Percentiles rank a stretch among this genome's conserved stretches.
These are phyloP conservation scores for Tylopilus rubrobrunneus DNA, from an alignment of 768 basidiomycete genomes.

Conservation along the genomic window DNA sequence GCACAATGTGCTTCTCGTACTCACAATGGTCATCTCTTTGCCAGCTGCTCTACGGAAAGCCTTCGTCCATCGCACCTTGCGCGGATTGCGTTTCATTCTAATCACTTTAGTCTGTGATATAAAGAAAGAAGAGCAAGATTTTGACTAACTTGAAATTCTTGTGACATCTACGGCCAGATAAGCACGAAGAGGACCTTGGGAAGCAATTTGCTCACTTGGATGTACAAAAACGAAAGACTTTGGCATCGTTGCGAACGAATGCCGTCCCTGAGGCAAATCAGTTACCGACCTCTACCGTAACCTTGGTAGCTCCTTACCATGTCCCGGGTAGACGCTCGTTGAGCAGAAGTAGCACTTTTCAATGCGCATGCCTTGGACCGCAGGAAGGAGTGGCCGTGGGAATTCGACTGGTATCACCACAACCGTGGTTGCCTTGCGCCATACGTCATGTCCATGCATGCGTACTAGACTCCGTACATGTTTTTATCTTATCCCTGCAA, in stretches of 20 bases:
- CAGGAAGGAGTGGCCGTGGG: conserved; percentile 20
- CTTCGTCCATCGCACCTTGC: conserved; percentile 99
- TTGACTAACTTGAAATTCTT: conserved; percentile 94
- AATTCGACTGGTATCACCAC: conserved; percentile 4
- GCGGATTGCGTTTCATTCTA: conserved; percentile 99
- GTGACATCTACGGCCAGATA: conserved; percentile 64
- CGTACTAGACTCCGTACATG: too few species aligned
- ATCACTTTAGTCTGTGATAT: not conserved
- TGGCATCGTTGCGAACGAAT: conserved; percentile 97
- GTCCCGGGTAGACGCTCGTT: conserved; percentile 93
- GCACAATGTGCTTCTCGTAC: conserved; percentile 24
- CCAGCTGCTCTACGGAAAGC: conserved; percentile 98
- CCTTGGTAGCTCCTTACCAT: conserved; percentile 49
- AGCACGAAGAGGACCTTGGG: conserved; percentile 2
- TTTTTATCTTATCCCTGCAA: too few species aligned
- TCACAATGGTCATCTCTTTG: conserved; percentile 98
- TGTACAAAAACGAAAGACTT: conserved; percentile 96
- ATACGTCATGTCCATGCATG: too few species aligned
- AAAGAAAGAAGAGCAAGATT: not conserved
- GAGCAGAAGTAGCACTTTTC: conserved; percentile 99
- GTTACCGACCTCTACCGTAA: not conserved
- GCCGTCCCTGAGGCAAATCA: conserved; percentile 58
- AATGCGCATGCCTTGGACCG: conserved; percentile 63
- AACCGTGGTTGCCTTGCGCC: too few species aligned
- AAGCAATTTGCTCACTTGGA: conserved; percentile 67